Percentiles rank a stretch among this genome's conserved stretches.
Conservation (phyloP, 768 basidiomycete species). For the Paxillus involutus region DNA sequence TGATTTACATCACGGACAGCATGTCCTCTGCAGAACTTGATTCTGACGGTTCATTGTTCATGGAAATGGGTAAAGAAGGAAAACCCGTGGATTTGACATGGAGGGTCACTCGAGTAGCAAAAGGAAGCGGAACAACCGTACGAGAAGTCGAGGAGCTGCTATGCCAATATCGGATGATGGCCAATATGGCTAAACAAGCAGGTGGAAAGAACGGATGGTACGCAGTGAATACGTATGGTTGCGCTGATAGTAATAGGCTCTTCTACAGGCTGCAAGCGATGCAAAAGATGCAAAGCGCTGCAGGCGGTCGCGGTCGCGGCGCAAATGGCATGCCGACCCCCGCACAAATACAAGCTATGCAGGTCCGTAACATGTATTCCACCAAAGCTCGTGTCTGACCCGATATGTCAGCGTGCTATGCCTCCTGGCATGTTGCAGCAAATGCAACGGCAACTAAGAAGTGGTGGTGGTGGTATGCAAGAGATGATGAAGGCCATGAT, state of each 20-base stretch:
- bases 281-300: constrained; percentile 90
- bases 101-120: constrained; percentile 87
- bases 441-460: constrained; percentile 78
- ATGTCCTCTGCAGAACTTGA: constrained; percentile 95
- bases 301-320: constrained; percentile 84
- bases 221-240: constrained; percentile 21
- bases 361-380: constrained; percentile 48
- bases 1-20: constrained; percentile 98
- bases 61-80: constrained; percentile 80
- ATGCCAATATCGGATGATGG: constrained; percentile 98
- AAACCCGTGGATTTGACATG: constrained; percentile 86
- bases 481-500: constrained; percentile 99
- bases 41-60: constrained; percentile 90
- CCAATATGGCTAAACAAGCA: constrained; percentile 97
- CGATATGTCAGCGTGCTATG: constrained; percentile 68
- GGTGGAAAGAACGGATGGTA: constrained; percentile 96
- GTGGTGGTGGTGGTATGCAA: constrained; percentile 89
- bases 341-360: constrained; percentile 92
- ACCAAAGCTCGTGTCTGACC: constrained; percentile 5
- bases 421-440: constrained; percentile 95
- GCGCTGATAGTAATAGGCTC: constrained; percentile 4
- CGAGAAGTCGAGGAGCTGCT: constrained; percentile 97
- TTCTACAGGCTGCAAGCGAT: constrained; percentile 72
- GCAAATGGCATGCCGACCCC: constrained; percentile 88
- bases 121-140: constrained; percentile 91